phyloP scores from a whole-genome alignment of 257 asterid genomes.

The Mitragyna speciosa region DNA sequence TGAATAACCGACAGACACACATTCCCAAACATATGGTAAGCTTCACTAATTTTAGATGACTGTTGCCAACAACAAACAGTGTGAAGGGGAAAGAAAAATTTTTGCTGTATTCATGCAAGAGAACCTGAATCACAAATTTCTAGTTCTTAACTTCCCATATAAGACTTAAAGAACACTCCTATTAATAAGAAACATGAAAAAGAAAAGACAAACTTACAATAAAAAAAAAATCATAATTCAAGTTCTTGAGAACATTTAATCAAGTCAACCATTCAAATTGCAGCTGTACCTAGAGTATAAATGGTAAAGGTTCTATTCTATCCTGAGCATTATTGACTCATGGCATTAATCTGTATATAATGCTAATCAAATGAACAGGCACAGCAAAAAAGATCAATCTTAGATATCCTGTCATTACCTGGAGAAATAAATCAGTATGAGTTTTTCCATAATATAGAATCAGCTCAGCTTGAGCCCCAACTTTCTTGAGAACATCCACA shows the following conservation, averaged over 20 bases:
- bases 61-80: no score
- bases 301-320: not conserved
- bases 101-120: no score
- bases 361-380: not conserved
- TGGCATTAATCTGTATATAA: not conserved
- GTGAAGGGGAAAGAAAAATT: no score
- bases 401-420: slow-evolving; percentile 47
- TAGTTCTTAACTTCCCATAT: not conserved
- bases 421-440: slow-evolving; percentile 93
- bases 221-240: not conserved
- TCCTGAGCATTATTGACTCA: not conserved
- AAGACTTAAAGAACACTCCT: not conserved
- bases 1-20: no score
- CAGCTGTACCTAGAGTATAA: not conserved
- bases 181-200: not conserved
- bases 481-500: slow-evolving; percentile 48
- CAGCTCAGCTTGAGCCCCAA: slow-evolving; percentile 73
- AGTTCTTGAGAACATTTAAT: not conserved
- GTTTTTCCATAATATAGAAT: slow-evolving; percentile 79
- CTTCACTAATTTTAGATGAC: no score
- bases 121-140: no score
- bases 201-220: not conserved
- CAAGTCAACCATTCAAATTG: not conserved
- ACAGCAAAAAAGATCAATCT: not conserved
- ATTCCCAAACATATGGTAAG: no score